Base-by-base conservation (phyloP, 441 rosid species). In the Arabidopsis lyrata region DNA sequence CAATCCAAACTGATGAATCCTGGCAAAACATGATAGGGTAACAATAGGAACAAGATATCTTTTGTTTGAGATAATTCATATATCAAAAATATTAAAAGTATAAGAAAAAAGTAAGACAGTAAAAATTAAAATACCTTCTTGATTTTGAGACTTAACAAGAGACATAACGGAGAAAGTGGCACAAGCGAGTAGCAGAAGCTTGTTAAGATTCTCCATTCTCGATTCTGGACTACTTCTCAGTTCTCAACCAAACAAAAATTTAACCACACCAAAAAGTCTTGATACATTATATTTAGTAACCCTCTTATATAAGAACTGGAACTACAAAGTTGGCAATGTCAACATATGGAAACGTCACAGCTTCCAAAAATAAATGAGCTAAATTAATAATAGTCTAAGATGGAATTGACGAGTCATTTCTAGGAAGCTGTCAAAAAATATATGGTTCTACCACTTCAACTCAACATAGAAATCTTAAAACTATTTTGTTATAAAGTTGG, bases 1-100 rank as follows among this genome's bases (percentile, higher is more conserved):
- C 31, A 29, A 29, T 29, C 31, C 31, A 29, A 29, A 29, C 31
- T 29, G 31, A 29, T 29, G 31, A 81, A 84, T 11, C 83, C 85
- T 84, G 14, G 27, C 8, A 16, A 48, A 20, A 48, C 53, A 48
- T 34, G 36, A 35, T 29, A 29, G 27, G 9, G 10, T 6, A 50
- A 7, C 4, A 27, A 27, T 14, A 5, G 6, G 36, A 54, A 54
- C 38, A 29, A 54, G 5, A 13, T 29, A 29, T 48, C 11, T 29
- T 52, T 52, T 22, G 32, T 24, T 50, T 50, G 3, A 52, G 4
- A 52, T 44, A 44, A 44, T 5, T n/a, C 20, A 44, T 44, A n/a
- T 36, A 47, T 15, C 11, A 1, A 7, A 16, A 15, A 47, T 7
- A 47, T 47, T 16, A 32, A 42, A 27, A 36, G 12, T 1, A 18